phyloP scores from a whole-genome alignment of 805 yeast species.

The Nakazawaea siamensis region DNA sequence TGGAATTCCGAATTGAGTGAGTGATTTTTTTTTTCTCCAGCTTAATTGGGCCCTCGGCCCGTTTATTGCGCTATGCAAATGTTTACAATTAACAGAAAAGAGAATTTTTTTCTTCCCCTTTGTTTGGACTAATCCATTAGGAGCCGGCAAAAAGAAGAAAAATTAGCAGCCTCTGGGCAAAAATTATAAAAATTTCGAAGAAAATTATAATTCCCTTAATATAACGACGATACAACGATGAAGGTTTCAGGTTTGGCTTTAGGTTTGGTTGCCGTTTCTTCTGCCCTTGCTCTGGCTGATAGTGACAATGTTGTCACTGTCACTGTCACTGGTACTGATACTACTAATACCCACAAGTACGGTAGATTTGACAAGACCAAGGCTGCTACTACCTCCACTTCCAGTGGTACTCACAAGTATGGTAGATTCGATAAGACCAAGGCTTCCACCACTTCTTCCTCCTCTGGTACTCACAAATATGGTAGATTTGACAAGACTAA shows the following conservation, averaged over 20 bases:
- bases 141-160: too few species aligned
- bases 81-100: too few species aligned
- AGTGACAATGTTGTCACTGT: slow-evolving; percentile 5
- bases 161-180: too few species aligned
- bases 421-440: slow-evolving; percentile 47
- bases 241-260: slow-evolving; percentile 5
- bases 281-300: slow-evolving; percentile 5
- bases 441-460: slow-evolving; percentile 22
- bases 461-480: slow-evolving; percentile 43
- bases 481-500: slow-evolving; percentile 48
- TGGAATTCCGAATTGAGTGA: too few species aligned
- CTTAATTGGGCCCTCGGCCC: background rate
- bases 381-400: slow-evolving; percentile 21
- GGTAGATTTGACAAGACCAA: slow-evolving; percentile 48
- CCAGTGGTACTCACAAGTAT: slow-evolving; percentile 43
- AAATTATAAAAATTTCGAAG: too few species aligned
- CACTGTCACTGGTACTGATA: slow-evolving; percentile 31
- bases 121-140: too few species aligned
- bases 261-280: slow-evolving; percentile 9
- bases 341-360: slow-evolving; percentile 42
- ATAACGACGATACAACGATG: too few species aligned
- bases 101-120: too few species aligned
- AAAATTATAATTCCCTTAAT: too few species aligned
- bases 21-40: too few species aligned
- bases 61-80: too few species aligned